phyloP scores from a whole-genome alignment of 352 stramenopile species.

The Globisporangium acanthophoron region DNA sequence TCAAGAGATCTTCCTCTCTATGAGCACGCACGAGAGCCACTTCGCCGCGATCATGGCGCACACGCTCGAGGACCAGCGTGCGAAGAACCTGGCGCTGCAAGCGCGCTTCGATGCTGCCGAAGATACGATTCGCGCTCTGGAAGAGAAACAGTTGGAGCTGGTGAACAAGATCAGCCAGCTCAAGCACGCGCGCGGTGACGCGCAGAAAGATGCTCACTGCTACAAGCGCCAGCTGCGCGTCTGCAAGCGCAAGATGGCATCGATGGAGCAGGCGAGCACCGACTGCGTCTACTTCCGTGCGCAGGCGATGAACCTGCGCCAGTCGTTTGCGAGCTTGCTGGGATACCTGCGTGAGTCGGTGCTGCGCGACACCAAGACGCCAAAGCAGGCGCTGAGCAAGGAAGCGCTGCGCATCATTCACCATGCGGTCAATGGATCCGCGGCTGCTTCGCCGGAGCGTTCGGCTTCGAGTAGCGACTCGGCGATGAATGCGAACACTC shows the following conservation, averaged over 20 bases:
- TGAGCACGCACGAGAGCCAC: slow-evolving; percentile 54
- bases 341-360: slow-evolving; percentile 40
- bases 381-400: slow-evolving; percentile 55
- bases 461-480: background rate
- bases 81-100: slow-evolving; percentile 31
- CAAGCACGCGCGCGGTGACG: slow-evolving; percentile 45
- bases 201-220: slow-evolving; percentile 48
- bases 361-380: slow-evolving; percentile 46
- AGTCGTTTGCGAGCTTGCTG: slow-evolving; percentile 34
- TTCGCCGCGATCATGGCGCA: slow-evolving; percentile 45
- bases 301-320: slow-evolving; percentile 31
- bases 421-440: slow-evolving; percentile 9
- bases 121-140: slow-evolving; percentile 21
- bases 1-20: slow-evolving; percentile 47
- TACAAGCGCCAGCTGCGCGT: slow-evolving; percentile 51
- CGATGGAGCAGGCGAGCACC: slow-evolving; percentile 19
- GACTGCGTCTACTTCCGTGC: slow-evolving; percentile 39
- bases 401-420: slow-evolving; percentile 32
- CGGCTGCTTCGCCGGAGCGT: background rate
- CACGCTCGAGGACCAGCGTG: slow-evolving; percentile 35
- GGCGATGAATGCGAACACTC: background rate
- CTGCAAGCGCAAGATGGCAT: slow-evolving; percentile 32
- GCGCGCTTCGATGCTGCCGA: slow-evolving; percentile 15
- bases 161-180: slow-evolving; percentile 32
- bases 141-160: slow-evolving; percentile 34